phyloP scores from a whole-genome alignment of 2,329 filamentous ascomycete genomes.

The Colletotrichum theobromicola region DNA sequence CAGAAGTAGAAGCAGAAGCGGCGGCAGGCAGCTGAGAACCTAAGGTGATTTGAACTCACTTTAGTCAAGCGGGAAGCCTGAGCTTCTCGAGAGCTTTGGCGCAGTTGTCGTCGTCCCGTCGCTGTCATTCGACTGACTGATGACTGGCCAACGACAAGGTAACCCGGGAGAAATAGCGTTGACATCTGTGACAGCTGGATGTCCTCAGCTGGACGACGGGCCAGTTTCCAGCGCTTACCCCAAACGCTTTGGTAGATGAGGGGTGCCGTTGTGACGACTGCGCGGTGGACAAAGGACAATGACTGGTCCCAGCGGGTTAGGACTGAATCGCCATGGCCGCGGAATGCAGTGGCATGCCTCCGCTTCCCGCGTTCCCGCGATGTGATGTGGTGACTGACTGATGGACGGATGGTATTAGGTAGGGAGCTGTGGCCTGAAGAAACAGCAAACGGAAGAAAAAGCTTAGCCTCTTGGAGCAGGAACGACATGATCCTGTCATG shows the following conservation, averaged over 20 bases:
- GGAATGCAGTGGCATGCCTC: not conserved
- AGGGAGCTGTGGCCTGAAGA: not conserved
- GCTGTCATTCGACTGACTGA: conserved; percentile 1
- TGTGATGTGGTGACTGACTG: conserved; percentile 1
- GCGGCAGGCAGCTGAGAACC: not conserved
- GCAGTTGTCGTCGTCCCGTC: conserved; percentile 6
- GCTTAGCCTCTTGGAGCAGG: conserved; percentile 12
- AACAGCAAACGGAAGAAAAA: conserved; percentile 14
- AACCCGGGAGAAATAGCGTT: not conserved
- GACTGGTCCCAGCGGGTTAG: conserved; percentile 5
- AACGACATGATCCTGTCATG: conserved; percentile 12
- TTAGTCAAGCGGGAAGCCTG: not conserved
- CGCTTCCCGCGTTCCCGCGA: not conserved
- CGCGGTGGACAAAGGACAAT: conserved; percentile 13
- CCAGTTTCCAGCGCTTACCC: conserved; percentile 15
- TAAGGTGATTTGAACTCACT: not conserved
- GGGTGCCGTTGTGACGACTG: conserved; percentile 7
- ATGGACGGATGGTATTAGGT: not conserved
- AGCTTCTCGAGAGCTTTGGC: not conserved
- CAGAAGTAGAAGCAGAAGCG: not conserved
- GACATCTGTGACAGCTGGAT: conserved; percentile 5
- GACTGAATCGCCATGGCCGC: not conserved
- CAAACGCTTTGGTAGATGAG: conserved; percentile 8
- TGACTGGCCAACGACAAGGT: conserved; percentile 10
- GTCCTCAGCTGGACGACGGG: not conserved